Base-by-base conservation (phyloP, 2,329 filamentous ascomycete genomes). In the Colletotrichum sp. region DNA sequence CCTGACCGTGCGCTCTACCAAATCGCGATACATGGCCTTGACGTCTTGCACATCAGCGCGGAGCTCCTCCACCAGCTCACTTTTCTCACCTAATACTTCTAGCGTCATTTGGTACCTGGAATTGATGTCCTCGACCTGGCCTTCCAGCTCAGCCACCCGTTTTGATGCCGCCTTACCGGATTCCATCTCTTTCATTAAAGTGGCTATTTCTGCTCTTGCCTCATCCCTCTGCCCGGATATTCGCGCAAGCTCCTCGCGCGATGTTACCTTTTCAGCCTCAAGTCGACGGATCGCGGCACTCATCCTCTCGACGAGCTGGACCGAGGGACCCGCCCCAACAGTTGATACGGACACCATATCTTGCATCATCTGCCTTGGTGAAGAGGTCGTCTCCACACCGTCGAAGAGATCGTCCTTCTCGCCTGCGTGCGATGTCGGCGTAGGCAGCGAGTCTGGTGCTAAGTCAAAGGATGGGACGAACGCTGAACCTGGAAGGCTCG, bases 1-100 rank as follows among this genome's bases (percentile, higher is more conserved):
- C 85, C 92, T 94, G 82, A 96, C 92, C 74, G 95, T 96, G 82
- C 93, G 92, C 86, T 98, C 95, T 65, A 98, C 94, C 83, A 99
- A 86, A 83, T 99, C 96, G 79, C 95, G 92, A 87, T 99, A 99
- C 90, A 99, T 98, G 82, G 93, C 94, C 88, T 99, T 99, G 83
- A 99, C 90, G 87, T 99, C 97, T 78, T 93, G 89, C 69, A 99
- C 94, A 88, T 99, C 97, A 14, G 94, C 93, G 84, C 90, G 92
- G 79, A 99, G 87, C 88, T 99, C 97, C 82, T 98, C 96, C 3
- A 98, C 96, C 81, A 94, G 88, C 88, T 99, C 97, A 84, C 95
- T 98, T 91, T 98, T 98, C 90, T 99, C 97, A 2, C 97, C 97
- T 72, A 99, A 86, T 92, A 99, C 93, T 86, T 99, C 96, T 69